Percentiles rank a stretch among this genome's conserved stretches.
Evolutionary conservation across 2,329 filamentous ascomycete genomes (phyloP).

Genomic region (Zasmidium angulare): DNA sequence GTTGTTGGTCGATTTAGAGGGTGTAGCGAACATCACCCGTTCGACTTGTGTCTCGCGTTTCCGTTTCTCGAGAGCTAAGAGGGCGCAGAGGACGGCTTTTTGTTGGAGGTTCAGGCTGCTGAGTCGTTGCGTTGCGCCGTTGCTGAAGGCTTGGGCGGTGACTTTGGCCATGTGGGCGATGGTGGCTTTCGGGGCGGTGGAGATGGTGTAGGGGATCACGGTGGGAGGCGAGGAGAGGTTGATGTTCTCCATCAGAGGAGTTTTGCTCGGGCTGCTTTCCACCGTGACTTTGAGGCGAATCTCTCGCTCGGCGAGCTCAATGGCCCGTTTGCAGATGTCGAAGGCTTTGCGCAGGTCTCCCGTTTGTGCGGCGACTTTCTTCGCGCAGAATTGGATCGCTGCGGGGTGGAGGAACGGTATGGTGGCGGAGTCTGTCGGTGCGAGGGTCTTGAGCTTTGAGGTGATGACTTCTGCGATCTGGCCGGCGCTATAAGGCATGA

Average conservation of each 20-base stretch:
- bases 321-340: constrained; percentile 84
- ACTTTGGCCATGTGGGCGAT: constrained; percentile 91
- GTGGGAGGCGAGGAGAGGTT: constrained; percentile 65
- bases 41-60: constrained; percentile 50
- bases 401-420: constrained; percentile 91
- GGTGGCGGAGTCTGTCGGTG: constrained; percentile 38
- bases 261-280: constrained; percentile 63
- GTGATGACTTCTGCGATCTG: constrained; percentile 89
- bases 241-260: constrained; percentile 75
- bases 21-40: constrained; percentile 37
- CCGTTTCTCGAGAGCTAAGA: constrained; percentile 81
- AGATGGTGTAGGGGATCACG: constrained; percentile 60
- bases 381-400: constrained; percentile 88
- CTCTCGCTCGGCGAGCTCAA: constrained; percentile 86
- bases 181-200: constrained; percentile 82
- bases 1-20: constrained; percentile 39
- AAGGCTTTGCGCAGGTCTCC: constrained; percentile 94
- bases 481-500: constrained; percentile 83
- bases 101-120: constrained; percentile 91
- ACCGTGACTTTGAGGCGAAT: constrained; percentile 72
- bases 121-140: constrained; percentile 80
- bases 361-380: constrained; percentile 91
- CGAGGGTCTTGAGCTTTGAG: constrained; percentile 72
- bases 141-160: constrained; percentile 84
- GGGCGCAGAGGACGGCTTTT: constrained; percentile 86